These are phyloP conservation scores for Colletotrichum acutatum DNA, from an alignment of 2,329 filamentous ascomycete species.

Conservation along the genomic window DNA sequence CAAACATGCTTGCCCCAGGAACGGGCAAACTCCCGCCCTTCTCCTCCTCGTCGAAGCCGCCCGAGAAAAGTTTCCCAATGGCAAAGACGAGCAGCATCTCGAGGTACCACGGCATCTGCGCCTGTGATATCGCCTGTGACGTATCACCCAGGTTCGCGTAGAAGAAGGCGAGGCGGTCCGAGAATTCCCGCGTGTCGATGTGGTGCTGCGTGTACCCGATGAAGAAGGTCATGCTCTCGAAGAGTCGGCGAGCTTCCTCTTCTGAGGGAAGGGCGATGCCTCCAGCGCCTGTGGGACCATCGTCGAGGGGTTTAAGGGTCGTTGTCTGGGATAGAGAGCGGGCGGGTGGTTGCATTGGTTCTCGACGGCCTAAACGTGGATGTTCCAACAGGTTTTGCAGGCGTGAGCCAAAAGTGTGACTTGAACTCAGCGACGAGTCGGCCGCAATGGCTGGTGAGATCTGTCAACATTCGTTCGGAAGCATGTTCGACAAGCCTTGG, in stretches of 20 bases:
- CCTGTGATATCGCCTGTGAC: background rate
- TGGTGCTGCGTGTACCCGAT: constrained; percentile 41
- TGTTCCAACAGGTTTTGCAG: constrained; percentile 36
- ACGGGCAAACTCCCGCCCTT: background rate
- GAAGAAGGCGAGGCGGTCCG: constrained; percentile 28
- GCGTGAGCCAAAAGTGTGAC: constrained; percentile 37
- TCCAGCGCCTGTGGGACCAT: background rate
- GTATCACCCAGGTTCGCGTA: constrained; percentile 8
- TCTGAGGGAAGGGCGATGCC: constrained; percentile 29
- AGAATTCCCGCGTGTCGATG: constrained; percentile 39
- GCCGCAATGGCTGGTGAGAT: constrained; percentile 32
- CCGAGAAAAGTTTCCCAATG: constrained; percentile 31
- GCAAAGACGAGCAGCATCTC: constrained; percentile 33
- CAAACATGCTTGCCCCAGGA: constrained; percentile 17
- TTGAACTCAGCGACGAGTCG: constrained; percentile 35
- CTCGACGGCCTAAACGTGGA: constrained; percentile 25
- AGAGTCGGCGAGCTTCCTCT: constrained; percentile 35
- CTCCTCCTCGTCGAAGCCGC: background rate
- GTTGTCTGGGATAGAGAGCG: background rate
- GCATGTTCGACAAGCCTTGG: too few species aligned
- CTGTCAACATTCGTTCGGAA: background rate
- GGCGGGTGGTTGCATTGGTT: background rate
- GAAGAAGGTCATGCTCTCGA: constrained; percentile 38
- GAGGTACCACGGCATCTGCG: constrained; percentile 25
- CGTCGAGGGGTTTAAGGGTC: background rate